These are phyloP conservation scores for Diaporthe humulicola DNA, from an alignment of 2,329 filamentous ascomycete genomes.

Conservation along the genomic window DNA sequence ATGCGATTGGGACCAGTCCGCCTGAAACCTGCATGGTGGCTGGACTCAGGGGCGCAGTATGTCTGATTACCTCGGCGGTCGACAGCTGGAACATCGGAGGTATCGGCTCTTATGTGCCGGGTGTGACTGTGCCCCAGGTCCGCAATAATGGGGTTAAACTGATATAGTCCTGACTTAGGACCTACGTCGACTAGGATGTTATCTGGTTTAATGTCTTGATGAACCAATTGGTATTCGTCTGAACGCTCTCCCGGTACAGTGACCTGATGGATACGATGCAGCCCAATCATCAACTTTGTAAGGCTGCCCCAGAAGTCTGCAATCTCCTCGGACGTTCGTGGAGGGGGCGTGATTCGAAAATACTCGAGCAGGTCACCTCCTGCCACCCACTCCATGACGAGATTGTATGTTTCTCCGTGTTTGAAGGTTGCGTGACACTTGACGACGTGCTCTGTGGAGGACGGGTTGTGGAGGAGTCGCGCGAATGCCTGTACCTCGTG, in stretches of 20 bases:
- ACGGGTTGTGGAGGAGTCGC: neutral
- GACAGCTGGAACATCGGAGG: neutral
- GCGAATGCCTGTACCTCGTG: neutral
- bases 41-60: constrained; percentile 9
- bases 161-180: neutral
- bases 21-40: neutral
- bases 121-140: neutral
- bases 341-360: neutral
- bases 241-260: neutral
- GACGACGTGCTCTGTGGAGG: neutral
- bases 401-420: constrained; percentile 8
- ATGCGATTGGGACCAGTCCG: neutral
- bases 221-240: neutral
- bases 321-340: neutral
- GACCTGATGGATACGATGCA: neutral
- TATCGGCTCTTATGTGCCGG: neutral
- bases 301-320: constrained; percentile 5
- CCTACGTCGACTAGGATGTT: constrained; percentile 40
- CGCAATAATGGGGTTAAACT: neutral
- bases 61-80: neutral
- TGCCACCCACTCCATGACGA: neutral
- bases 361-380: constrained; percentile 4
- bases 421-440: neutral
- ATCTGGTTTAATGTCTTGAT: constrained; percentile 22
- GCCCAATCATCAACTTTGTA: neutral